These are phyloP conservation scores for Hura crepitans DNA, from an alignment of 441 rosid genomes.

Conservation along the genomic window DNA sequence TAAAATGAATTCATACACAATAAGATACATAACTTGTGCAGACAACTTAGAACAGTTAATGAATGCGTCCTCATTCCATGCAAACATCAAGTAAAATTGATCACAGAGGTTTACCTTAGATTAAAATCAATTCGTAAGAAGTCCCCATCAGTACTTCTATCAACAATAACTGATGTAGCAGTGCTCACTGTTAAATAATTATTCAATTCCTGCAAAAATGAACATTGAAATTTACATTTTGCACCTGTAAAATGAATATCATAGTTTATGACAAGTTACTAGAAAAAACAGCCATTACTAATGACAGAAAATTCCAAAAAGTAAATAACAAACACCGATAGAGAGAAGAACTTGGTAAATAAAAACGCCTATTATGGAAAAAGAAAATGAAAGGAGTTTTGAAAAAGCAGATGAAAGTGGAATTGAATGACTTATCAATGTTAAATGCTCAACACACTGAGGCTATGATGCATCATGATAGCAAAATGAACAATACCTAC, in stretches of 20 bases:
- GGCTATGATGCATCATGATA: neutral
- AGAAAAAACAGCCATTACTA: neutral
- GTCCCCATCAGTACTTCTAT: conserved; percentile 88
- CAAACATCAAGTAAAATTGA: neutral
- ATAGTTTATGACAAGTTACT: neutral
- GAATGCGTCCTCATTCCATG: neutral
- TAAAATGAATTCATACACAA: neutral
- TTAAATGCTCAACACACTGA: conserved; percentile 4
- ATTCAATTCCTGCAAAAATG: conserved; percentile 67
- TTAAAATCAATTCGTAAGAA: conserved; percentile 90
- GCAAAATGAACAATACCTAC: conserved; percentile 32
- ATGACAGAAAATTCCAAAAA: neutral
- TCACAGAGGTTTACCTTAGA: conserved; percentile 49
- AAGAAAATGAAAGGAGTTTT: neutral
- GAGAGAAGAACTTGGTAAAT: neutral
- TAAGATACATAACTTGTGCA: neutral
- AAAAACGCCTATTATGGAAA: neutral
- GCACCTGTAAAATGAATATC: neutral
- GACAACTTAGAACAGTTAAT: neutral
- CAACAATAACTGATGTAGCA: conserved; percentile 79
- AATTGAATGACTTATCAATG: neutral
- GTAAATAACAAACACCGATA: neutral
- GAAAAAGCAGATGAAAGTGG: neutral
- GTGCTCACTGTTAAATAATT: conserved; percentile 68
- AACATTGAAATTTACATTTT: conserved; percentile 12